These are phyloP conservation scores for Oleoguttula mirabilis DNA, from an alignment of 495 filamentous ascomycete species.

Conservation along the genomic window DNA sequence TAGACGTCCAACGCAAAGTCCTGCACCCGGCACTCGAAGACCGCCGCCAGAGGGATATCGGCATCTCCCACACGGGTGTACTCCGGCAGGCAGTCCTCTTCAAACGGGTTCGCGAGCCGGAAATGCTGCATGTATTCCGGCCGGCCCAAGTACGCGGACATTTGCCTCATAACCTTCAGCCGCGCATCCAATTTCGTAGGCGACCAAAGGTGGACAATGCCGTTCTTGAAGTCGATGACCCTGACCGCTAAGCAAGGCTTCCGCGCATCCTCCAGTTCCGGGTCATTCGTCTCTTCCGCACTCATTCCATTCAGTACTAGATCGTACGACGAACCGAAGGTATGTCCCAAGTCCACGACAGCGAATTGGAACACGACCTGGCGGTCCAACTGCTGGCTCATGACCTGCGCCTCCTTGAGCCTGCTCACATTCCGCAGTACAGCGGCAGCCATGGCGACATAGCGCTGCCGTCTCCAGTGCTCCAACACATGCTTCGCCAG, in stretches of 20 bases:
- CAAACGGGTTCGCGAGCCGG: constrained; percentile 68
- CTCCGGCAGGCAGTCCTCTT: constrained; percentile 75
- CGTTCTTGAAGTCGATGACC: constrained; percentile 81
- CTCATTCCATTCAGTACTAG: constrained; percentile 87
- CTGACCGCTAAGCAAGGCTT: constrained; percentile 89
- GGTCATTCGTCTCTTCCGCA: constrained; percentile 68
- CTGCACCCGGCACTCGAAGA: constrained; percentile 90
- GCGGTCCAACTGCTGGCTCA: constrained; percentile 95
- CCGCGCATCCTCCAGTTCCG: constrained; percentile 54
- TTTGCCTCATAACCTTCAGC: constrained; percentile 82
- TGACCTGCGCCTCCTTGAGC: constrained; percentile 91
- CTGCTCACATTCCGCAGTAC: constrained; percentile 75
- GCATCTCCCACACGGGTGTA: constrained; percentile 90
- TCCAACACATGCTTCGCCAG: constrained; percentile 51
- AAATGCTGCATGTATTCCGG: constrained; percentile 85
- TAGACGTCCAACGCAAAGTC: constrained; percentile 83
- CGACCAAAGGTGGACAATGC: constrained; percentile 87
- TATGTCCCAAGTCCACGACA: constrained; percentile 77
- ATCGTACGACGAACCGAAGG: constrained; percentile 86
- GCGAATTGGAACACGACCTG: constrained; percentile 91
- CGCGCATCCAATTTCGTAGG: constrained; percentile 81
- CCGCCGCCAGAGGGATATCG: constrained; percentile 82
- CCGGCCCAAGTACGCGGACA: constrained; percentile 90
- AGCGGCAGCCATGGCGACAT: constrained; percentile 89
- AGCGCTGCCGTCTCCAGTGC: constrained; percentile 75